phyloP scores from a whole-genome alignment of 2,329 filamentous ascomycete genomes.

The Sordariomycetes sp. region DNA sequence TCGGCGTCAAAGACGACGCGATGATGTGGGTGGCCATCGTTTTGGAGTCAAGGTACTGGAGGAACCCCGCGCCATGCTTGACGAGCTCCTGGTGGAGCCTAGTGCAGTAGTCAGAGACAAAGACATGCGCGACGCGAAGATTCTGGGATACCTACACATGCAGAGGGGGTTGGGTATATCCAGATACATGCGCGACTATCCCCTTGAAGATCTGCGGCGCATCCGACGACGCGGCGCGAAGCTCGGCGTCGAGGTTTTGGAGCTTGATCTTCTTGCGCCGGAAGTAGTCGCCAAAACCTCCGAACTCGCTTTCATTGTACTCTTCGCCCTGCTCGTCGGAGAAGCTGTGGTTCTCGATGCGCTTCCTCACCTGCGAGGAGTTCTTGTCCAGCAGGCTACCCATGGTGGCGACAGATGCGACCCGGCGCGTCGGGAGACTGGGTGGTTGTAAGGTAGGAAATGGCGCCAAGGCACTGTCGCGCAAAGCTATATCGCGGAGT shows the following conservation, averaged over 20 bases:
- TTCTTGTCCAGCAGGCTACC: conserved; percentile 49
- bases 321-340: conserved; percentile 77
- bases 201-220: conserved; percentile 83
- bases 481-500: not conserved
- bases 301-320: conserved; percentile 76
- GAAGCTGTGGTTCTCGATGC: conserved; percentile 57
- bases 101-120: not conserved
- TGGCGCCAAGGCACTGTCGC: not conserved
- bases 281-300: conserved; percentile 85
- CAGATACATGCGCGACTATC: conserved; percentile 82
- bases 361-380: conserved; percentile 47
- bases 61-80: conserved; percentile 82
- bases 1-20: conserved; percentile 77
- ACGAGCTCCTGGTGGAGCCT: conserved; percentile 75
- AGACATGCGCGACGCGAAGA: not conserved
- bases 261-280: conserved; percentile 93
- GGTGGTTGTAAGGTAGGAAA: not conserved
- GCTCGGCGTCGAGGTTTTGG: conserved; percentile 80
- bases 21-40: conserved; percentile 94
- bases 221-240: conserved; percentile 54
- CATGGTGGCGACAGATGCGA: conserved; percentile 31
- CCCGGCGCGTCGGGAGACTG: not conserved
- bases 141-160: conserved; percentile 42
- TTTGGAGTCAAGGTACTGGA: conserved; percentile 91
- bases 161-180: conserved; percentile 88